A percentile compares a stretch with the other conserved stretches of the same genome.
phyloP scores from a whole-genome alignment of 2,329 filamentous ascomycete species.

The Neodidymelliopsis sp. region DNA sequence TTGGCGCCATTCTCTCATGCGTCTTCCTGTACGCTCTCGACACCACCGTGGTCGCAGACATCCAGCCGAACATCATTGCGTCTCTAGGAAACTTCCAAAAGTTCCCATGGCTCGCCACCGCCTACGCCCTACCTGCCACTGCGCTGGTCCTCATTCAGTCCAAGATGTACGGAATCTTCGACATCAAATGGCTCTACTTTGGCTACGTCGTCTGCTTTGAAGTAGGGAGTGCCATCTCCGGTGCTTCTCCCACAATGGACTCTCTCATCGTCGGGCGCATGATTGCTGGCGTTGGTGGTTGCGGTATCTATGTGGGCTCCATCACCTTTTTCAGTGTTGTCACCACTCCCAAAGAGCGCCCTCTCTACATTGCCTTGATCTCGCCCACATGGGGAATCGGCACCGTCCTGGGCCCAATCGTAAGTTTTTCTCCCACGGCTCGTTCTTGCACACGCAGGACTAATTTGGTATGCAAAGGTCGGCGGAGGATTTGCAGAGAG shows the following conservation, averaged over 20 bases:
- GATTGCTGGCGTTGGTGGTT: slow-evolving; percentile 55
- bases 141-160: not conserved
- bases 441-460: no score
- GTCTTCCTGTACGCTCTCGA: slow-evolving; percentile 31
- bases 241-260: slow-evolving; percentile 41
- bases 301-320: slow-evolving; percentile 47
- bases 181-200: slow-evolving; percentile 53
- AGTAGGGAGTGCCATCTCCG: slow-evolving; percentile 48
- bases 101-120: slow-evolving; percentile 33
- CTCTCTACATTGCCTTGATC: slow-evolving; percentile 41
- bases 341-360: slow-evolving; percentile 34
- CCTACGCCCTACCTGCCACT: not conserved
- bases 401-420: slow-evolving; percentile 40
- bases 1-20: not conserved
- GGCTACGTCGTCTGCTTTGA: slow-evolving; percentile 26
- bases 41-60: slow-evolving; percentile 38
- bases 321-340: not conserved
- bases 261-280: slow-evolving; percentile 53
- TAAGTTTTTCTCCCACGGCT: no score
- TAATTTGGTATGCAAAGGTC: no score
- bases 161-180: slow-evolving; percentile 40
- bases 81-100: slow-evolving; percentile 37
- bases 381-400: slow-evolving; percentile 55
- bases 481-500: slow-evolving; percentile 59
- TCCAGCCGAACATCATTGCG: slow-evolving; percentile 38